phyloP scores from a whole-genome alignment of 2,329 filamentous ascomycete genomes.

The Microsporum ferrugineum region DNA sequence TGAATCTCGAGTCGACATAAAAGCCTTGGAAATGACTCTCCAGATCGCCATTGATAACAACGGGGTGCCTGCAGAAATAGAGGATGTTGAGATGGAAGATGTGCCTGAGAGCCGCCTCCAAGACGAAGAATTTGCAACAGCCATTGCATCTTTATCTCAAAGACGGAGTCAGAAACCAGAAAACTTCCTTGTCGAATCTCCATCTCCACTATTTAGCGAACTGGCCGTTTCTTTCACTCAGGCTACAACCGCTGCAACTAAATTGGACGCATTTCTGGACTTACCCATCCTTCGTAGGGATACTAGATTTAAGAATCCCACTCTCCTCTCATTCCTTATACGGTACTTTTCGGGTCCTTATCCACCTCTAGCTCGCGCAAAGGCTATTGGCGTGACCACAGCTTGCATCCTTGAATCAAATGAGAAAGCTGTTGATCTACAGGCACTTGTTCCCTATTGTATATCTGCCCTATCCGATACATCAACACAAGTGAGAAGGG shows the following conservation, averaged over 20 bases:
- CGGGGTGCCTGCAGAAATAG: conserved; percentile 40
- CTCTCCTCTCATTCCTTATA: conserved; percentile 65
- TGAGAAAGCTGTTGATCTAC: conserved; percentile 52
- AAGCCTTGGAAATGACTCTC: conserved; percentile 62
- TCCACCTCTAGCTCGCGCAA: conserved; percentile 55
- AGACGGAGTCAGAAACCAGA: conserved; percentile 20
- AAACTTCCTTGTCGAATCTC: conserved; percentile 29
- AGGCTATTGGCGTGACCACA: conserved; percentile 56
- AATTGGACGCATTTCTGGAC: conserved; percentile 25
- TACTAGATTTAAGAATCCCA: conserved; percentile 46
- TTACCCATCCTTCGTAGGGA: conserved; percentile 28
- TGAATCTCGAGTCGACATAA: conserved; percentile 58
- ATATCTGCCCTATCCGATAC: conserved; percentile 63
- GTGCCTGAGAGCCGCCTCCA: conserved; percentile 18
- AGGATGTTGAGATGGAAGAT: conserved; percentile 44
- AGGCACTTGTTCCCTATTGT: conserved; percentile 71
- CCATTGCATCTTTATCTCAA: conserved; percentile 23
- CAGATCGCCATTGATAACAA: conserved; percentile 56
- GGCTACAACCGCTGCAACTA: conserved; percentile 23
- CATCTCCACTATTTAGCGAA: conserved; percentile 27
- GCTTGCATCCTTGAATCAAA: conserved; percentile 41
- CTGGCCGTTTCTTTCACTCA: conserved; percentile 29
- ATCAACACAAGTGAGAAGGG: conserved; percentile 62
- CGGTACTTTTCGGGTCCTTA: conserved; percentile 62
- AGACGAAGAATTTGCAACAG: conserved; percentile 23